Conservation (phyloP, 2,329 filamentous ascomycete species). For the Diplodia mutila region DNA sequence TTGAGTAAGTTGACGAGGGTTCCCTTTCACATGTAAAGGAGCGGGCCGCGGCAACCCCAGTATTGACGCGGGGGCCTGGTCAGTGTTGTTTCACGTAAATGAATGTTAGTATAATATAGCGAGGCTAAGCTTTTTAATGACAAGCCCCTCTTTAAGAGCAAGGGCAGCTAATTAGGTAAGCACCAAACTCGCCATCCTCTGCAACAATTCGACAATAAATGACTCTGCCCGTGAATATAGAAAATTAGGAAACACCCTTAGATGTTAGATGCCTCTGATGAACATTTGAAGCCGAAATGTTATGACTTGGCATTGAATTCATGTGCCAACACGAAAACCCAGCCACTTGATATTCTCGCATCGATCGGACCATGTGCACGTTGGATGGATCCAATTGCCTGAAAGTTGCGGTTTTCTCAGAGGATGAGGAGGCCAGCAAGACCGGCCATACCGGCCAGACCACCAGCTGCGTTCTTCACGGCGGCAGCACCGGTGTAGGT, state of each 20-base stretch:
- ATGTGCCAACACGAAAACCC: not conserved
- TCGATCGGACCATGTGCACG: not conserved
- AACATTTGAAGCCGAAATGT: not conserved
- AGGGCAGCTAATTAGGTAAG: not conserved
- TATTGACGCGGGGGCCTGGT: not conserved
- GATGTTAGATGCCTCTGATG: not conserved
- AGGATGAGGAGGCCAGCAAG: slow-evolving; percentile 26
- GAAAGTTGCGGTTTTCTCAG: not conserved
- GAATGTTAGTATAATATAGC: not conserved
- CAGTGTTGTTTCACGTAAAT: not conserved
- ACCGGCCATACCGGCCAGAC: slow-evolving; percentile 37
- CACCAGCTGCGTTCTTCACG: slow-evolving; percentile 29
- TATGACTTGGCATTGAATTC: not conserved
- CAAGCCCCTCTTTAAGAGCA: not conserved
- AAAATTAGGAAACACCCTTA: not conserved
- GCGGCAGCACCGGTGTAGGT: slow-evolving; percentile 39
- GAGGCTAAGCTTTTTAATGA: not conserved
- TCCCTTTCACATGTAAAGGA: not conserved
- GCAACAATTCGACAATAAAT: not conserved
- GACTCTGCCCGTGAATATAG: not conserved
- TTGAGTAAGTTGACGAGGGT: not conserved
- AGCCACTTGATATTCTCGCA: not conserved
- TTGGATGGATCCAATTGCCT: not conserved
- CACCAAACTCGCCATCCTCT: not conserved
- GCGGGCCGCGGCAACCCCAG: not conserved